Percentiles rank a stretch among this genome's conserved stretches.
These are phyloP conservation scores for Chalaropsis ovoidea DNA, from an alignment of 2,329 filamentous ascomycete species.

Conservation along the genomic window DNA sequence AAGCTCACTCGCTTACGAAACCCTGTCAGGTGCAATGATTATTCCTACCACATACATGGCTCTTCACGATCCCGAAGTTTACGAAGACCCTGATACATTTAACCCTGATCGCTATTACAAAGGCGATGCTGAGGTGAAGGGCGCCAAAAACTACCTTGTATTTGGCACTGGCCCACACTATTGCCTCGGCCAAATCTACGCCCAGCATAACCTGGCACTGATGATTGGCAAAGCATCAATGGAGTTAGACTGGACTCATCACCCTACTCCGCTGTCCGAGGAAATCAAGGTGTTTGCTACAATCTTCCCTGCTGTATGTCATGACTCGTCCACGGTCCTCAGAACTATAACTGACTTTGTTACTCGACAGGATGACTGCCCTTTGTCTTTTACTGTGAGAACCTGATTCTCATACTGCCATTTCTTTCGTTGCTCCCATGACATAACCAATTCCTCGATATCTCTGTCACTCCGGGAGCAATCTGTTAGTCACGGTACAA, in stretches of 20 bases:
- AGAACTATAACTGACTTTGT: constrained; percentile 28
- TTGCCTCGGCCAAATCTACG: constrained; percentile 89
- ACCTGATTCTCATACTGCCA: constrained; percentile 7
- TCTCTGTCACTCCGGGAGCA: not conserved
- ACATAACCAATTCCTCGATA: not conserved
- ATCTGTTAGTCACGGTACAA: too few species aligned
- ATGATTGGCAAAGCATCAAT: constrained; percentile 86
- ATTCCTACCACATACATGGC: constrained; percentile 85
- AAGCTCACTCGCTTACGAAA: not conserved
- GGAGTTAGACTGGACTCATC: constrained; percentile 80
- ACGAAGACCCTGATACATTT: constrained; percentile 78
- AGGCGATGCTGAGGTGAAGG: constrained; percentile 76
- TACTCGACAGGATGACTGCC: constrained; percentile 63
- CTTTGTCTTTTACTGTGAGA: constrained; percentile 55
- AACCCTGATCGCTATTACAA: constrained; percentile 86
- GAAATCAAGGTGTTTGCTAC: constrained; percentile 98
- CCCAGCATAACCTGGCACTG: constrained; percentile 74
- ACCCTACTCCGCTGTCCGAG: constrained; percentile 72
- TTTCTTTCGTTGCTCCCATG: not conserved
- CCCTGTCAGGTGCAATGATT: constrained; percentile 69
- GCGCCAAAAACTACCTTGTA: constrained; percentile 88
- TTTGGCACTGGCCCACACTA: constrained; percentile 95
- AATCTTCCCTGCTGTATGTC: constrained; percentile 84
- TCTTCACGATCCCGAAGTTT: constrained; percentile 85
- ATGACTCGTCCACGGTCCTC: constrained; percentile 15